Evolutionary conservation across 2,329 filamentous ascomycete genomes (phyloP), one percentile per base, ranked within the genome.

Genomic region (Alternaria angustiovoidea): DNA sequence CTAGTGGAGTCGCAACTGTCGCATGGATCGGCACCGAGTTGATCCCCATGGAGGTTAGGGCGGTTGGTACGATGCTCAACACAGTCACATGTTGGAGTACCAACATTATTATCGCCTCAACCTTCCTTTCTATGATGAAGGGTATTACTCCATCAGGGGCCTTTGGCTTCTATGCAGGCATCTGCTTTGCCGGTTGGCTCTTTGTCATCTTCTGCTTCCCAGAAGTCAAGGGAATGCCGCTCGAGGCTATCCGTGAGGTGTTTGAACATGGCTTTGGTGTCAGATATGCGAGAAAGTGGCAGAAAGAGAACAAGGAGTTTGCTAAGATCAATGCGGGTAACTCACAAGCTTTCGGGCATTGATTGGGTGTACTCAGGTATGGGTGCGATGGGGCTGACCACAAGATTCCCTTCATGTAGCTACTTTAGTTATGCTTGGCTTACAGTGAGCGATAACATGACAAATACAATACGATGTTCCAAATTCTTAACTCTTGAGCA

Each of bases 61-160:
- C 77, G 3, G 67, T 79, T 46, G 77, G 77, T 4, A 79, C 78
- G 5, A 80, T 79, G 75, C 58, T 76, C 57, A 67, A 76, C 26
- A 75, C 67, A 22, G 69, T 71, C 0, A 69, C 66, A 18, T 76
- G 70, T 68, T 79, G 77, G 76, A 69, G 66, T 1, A 72, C 71
- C 12, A 75, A 74, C 52, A 74, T 74, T 49, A 75, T 79, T 57
- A 75, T 80, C n/a, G 67, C 76, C 0, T 78, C 75, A 12, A 78
- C 75, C 0, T 79, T 80, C 70, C 54, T 80, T 14, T 71, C 72
- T 6, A 78, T 79, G 74, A 80, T 79, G 78, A 78, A 79, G 51
- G 69, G 68, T 5, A 75, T 78, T 54, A 78, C 76, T 0, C 75
- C 76, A 0, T 73, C 67, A 12, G 77, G 77, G 0, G 74, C 77